Evolutionary conservation across 2,329 filamentous ascomycete species (phyloP).

Genomic region (Ploettnerulaceae sp.): DNA sequence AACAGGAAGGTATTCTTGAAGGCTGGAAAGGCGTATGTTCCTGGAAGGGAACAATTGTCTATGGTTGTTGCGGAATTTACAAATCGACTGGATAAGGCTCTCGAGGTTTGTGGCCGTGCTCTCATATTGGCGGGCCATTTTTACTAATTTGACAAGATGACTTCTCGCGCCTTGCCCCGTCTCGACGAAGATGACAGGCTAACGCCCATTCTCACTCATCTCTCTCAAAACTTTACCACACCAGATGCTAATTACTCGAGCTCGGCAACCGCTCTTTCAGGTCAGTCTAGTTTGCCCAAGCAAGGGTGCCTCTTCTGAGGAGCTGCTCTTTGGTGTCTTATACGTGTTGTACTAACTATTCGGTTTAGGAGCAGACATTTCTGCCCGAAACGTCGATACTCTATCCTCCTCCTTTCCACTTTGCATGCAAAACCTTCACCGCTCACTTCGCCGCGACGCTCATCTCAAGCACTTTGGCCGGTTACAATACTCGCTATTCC

Average conservation of each 20-base stretch:
- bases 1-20: constrained; percentile 69
- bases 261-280: constrained; percentile 58
- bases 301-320: too few species aligned
- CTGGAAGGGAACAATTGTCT: constrained; percentile 76
- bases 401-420: constrained; percentile 80
- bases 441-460: constrained; percentile 75
- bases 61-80: constrained; percentile 89
- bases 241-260: constrained; percentile 78
- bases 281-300: too few species aligned
- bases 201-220: constrained; percentile 66
- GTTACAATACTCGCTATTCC: constrained; percentile 90
- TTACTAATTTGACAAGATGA: constrained; percentile 51
- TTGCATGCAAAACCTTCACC: constrained; percentile 92
- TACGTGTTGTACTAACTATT: too few species aligned
- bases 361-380: constrained; percentile 72
- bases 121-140: background rate
- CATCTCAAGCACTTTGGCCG: constrained; percentile 93
- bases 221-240: constrained; percentile 94
- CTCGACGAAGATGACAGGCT: constrained; percentile 96
- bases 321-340: too few species aligned
- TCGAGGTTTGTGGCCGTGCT: constrained; percentile 58
- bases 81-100: constrained; percentile 68
- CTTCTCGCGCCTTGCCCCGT: constrained; percentile 82
- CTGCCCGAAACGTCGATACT: constrained; percentile 71
- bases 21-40: constrained; percentile 85